Base-by-base conservation (phyloP, 177 flowering plant genomes). In the Vitis hybrid region DNA sequence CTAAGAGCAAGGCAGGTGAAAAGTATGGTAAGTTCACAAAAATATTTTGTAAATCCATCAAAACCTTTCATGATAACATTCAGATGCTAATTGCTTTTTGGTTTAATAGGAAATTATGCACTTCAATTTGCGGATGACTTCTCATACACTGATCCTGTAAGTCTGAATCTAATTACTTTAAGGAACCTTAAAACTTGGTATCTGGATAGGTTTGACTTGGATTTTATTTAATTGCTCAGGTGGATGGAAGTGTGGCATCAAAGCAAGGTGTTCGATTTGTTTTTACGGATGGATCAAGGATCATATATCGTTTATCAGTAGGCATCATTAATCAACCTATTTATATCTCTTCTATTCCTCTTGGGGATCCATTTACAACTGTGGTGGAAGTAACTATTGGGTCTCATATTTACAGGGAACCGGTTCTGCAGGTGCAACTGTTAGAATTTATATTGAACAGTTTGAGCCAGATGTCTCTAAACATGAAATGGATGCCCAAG, bases 251-350 rank as follows among this genome's bases (percentile, higher is more conserved):
- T 80, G 86, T 89, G 39, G 97, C 75, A 73, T 78, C 92, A 68
- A 96, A 96, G 79, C 98, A 96, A 78, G 99, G 99, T 50, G 77
- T 96, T 61, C 94, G 98, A 5, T 91, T 96, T 82, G 98, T 96
- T 61, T 96, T 96, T 67, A 86, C 91, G 1, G 99, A 96, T 81
- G 99, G 99, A 65, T 96, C 99, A 6, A 85, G 98, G 83, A 87
- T 96, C 62, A 96, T 96, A 77, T 96, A 82, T 26, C 97, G 99
- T 21, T 76, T 96, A 86, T 96, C 98, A 51, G 99, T 93, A 81
- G 33, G 86, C 45, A 39, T 39, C 45, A 39, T 68, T 26, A 26
- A 9, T 29, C 11, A 13, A 31, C 45, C 51, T 21, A 21, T 60
- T 29, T 39, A 15, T 63, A 10, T 21, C 21, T 77, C 4, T 57